phyloP scores from a whole-genome alignment of 2,329 filamentous ascomycete genomes.

The Exophiala mesophila region DNA sequence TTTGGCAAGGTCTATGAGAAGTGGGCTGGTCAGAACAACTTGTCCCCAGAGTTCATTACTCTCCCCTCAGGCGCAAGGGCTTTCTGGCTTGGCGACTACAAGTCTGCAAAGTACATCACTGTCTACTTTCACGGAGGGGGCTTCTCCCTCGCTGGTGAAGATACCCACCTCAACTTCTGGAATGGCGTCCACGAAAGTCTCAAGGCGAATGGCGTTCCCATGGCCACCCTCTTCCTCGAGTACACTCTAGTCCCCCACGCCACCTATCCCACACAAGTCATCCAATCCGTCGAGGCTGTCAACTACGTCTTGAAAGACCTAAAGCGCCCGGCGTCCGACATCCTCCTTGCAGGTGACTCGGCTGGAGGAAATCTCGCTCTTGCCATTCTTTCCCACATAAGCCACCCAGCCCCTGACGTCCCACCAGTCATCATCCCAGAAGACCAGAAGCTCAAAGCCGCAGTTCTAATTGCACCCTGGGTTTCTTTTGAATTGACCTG shows the following conservation, averaged over 20 bases:
- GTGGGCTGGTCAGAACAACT: constrained; percentile 14
- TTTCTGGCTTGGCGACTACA: constrained; percentile 25
- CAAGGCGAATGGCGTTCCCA: constrained; percentile 36
- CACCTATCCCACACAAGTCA: constrained; percentile 41
- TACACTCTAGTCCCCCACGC: constrained; percentile 53
- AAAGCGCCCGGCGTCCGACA: constrained; percentile 31
- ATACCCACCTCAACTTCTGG: constrained; percentile 25
- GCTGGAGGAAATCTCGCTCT: constrained; percentile 40
- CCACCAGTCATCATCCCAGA: constrained; percentile 31
- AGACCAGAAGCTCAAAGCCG: constrained; percentile 39
- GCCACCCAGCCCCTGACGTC: constrained; percentile 51
- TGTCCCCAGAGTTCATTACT: constrained; percentile 17
- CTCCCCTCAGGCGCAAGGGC: constrained; percentile 22
- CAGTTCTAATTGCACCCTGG: constrained; percentile 57
- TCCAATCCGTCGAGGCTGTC: constrained; percentile 38
- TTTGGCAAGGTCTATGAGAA: constrained; percentile 23
- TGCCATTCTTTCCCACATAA: constrained; percentile 22
- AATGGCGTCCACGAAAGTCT: constrained; percentile 15
- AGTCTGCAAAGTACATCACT: constrained; percentile 23
- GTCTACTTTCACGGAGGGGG: constrained; percentile 27
- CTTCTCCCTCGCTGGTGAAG: constrained; percentile 23
- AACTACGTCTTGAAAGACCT: constrained; percentile 36
- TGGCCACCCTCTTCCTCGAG: constrained; percentile 50
- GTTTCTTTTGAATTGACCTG: constrained; percentile 42
- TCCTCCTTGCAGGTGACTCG: constrained; percentile 42